Percentiles rank a stretch among this genome's conserved stretches.
Evolutionary conservation across 192 early-diverging fungal genomes (phyloP).

Genomic region (Coemansia sp.): DNA sequence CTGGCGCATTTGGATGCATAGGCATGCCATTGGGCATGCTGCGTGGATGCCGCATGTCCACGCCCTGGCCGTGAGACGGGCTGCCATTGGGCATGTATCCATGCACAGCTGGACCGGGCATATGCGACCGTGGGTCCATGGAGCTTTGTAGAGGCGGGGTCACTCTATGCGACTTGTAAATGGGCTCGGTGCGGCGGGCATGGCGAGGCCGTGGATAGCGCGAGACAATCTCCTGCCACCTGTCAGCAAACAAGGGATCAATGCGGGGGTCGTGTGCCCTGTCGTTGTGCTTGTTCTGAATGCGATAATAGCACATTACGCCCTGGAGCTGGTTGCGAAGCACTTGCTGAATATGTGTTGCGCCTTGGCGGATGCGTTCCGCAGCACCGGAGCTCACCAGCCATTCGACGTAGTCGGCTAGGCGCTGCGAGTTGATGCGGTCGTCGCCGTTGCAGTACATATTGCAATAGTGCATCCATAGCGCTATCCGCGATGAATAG

Average conservation of each 20-base stretch:
- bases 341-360: constrained; percentile 47
- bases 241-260: constrained; percentile 24
- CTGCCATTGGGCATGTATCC: background rate
- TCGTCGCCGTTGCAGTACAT: constrained; percentile 26
- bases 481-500: constrained; percentile 50
- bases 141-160: background rate
- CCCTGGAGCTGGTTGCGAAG: constrained; percentile 54
- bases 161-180: constrained; percentile 24
- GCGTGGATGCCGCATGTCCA: constrained; percentile 2
- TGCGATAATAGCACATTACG: constrained; percentile 51
- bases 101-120: background rate
- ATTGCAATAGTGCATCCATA: constrained; percentile 51
- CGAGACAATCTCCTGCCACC: constrained; percentile 41
- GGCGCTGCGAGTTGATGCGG: constrained; percentile 28
- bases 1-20: background rate
- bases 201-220: constrained; percentile 40
- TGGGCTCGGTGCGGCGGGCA: constrained; percentile 41
- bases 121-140: background rate
- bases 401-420: constrained; percentile 50
- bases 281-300: constrained; percentile 26
- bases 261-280: constrained; percentile 32
- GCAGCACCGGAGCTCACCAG: constrained; percentile 49
- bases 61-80: background rate
- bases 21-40: background rate
- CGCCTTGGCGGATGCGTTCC: constrained; percentile 47